Evolutionary conservation across 2,329 filamentous ascomycete species (phyloP).

Genomic region (Colletotrichum phormii): DNA sequence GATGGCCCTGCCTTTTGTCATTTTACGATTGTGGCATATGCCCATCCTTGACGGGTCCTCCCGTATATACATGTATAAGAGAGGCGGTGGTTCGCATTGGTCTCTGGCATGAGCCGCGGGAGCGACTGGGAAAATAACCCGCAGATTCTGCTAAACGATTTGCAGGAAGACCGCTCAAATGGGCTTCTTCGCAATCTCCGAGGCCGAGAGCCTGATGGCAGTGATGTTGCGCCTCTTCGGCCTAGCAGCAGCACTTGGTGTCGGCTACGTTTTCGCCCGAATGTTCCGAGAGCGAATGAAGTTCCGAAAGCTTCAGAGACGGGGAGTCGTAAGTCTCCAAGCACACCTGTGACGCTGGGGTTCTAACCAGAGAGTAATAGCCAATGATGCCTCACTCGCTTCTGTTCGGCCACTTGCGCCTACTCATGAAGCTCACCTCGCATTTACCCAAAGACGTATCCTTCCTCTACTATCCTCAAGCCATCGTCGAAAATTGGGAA

Average conservation of each 20-base stretch:
- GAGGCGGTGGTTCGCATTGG: not conserved
- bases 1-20: not conserved
- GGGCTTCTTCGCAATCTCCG: not conserved
- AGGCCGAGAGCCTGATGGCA: not conserved
- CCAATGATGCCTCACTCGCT: slow-evolving; percentile 34
- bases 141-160: too few species aligned
- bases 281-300: slow-evolving; percentile 10
- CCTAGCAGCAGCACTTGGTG: not conserved
- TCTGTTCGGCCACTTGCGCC: slow-evolving; percentile 20
- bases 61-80: not conserved
- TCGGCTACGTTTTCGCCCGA: not conserved
- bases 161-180: not conserved
- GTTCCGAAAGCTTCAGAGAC: slow-evolving; percentile 2
- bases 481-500: slow-evolving; percentile 27
- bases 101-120: not conserved
- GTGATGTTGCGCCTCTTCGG: not conserved
- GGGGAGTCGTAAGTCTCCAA: slow-evolving; percentile 16
- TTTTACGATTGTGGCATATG: not conserved
- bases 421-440: slow-evolving; percentile 8
- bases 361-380: not conserved
- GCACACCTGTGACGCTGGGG: rapidly evolving
- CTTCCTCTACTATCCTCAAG: slow-evolving; percentile 21
- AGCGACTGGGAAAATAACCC: not conserved
- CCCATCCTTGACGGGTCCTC: not conserved
- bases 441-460: slow-evolving; percentile 17